Percentiles rank a stretch among this genome's conserved stretches.
These are phyloP conservation scores for Periconia macrospinosa DNA, from an alignment of 2,329 filamentous ascomycete species.

Conservation along the genomic window DNA sequence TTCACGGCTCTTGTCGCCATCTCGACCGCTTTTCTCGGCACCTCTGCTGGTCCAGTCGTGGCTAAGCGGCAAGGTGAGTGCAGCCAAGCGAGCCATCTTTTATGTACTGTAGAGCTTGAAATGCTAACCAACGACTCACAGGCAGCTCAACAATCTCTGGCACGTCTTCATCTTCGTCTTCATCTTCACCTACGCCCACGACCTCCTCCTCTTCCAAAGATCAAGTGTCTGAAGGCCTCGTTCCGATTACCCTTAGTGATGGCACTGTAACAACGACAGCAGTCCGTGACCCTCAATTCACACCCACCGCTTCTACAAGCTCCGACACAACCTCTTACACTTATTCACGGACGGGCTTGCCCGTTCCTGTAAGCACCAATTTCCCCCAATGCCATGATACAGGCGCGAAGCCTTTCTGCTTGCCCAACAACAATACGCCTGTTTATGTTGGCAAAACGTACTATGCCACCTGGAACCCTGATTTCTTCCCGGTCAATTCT, in stretches of 20 bases:
- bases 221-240: slow-evolving; percentile 16
- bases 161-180: not conserved
- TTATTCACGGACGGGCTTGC: slow-evolving; percentile 8
- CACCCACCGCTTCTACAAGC: not conserved
- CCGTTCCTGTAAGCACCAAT: slow-evolving; percentile 16
- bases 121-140: not conserved
- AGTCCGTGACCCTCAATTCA: slow-evolving; percentile 14
- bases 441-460: slow-evolving; percentile 44
- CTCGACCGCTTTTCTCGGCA: slow-evolving; percentile 16
- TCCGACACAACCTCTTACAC: slow-evolving; percentile 9
- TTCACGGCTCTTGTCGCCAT: slow-evolving; percentile 14
- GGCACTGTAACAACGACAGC: slow-evolving; percentile 20
- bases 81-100: not conserved
- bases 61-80: slow-evolving; percentile 22
- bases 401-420: slow-evolving; percentile 36
- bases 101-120: not conserved
- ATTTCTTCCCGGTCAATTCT: slow-evolving; percentile 16
- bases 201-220: slow-evolving; percentile 11
- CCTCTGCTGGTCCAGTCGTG: slow-evolving; percentile 19
- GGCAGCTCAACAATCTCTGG: slow-evolving; percentile 1
- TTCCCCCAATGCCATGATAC: slow-evolving; percentile 35
- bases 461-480: slow-evolving; percentile 35
- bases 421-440: slow-evolving; percentile 35
- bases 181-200: not conserved
- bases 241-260: slow-evolving; percentile 21